phyloP scores from a whole-genome alignment of 371 early-diverging fungal species.

The Mortierella polycephala region DNA sequence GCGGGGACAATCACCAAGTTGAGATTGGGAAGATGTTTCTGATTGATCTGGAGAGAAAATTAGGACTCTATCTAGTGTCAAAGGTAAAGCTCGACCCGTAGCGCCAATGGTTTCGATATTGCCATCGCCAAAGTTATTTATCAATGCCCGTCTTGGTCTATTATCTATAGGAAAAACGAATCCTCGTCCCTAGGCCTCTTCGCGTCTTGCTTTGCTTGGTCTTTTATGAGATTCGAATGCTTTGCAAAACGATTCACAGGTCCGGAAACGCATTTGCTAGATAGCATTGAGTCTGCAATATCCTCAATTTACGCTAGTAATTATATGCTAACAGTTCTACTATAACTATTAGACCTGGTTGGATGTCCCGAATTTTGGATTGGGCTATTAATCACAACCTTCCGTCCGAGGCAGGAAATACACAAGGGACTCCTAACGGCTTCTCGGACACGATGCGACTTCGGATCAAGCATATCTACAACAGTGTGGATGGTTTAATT shows the following conservation, averaged over 20 bases:
- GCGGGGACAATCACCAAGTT: slow-evolving; percentile 62
- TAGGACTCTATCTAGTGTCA: slow-evolving; percentile 66
- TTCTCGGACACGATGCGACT: slow-evolving; percentile 52
- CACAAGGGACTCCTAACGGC: slow-evolving; percentile 17
- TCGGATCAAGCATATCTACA: slow-evolving; percentile 53
- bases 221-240: slow-evolving; percentile 67
- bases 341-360: slow-evolving; percentile 58
- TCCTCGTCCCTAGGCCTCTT: slow-evolving; percentile 65
- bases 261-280: slow-evolving; percentile 2
- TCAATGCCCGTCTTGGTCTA: neutral
- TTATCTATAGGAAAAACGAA: slow-evolving; percentile 57
- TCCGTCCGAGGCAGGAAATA: slow-evolving; percentile 10
- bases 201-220: slow-evolving; percentile 66
- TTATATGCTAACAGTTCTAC: too few relatives aligned
- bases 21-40: slow-evolving; percentile 73
- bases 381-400: slow-evolving; percentile 55
- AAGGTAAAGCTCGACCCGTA: slow-evolving; percentile 48
- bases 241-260: slow-evolving; percentile 70
- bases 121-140: neutral
- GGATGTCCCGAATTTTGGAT: slow-evolving; percentile 66
- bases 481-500: slow-evolving; percentile 29
- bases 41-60: slow-evolving; percentile 69
- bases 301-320: neutral
- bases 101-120: neutral
- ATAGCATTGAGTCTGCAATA: too few relatives aligned